Percentiles rank a stretch among this genome's conserved stretches.
Conservation (phyloP, 139 green algal genomes). For the Chlorella sp. region DNA sequence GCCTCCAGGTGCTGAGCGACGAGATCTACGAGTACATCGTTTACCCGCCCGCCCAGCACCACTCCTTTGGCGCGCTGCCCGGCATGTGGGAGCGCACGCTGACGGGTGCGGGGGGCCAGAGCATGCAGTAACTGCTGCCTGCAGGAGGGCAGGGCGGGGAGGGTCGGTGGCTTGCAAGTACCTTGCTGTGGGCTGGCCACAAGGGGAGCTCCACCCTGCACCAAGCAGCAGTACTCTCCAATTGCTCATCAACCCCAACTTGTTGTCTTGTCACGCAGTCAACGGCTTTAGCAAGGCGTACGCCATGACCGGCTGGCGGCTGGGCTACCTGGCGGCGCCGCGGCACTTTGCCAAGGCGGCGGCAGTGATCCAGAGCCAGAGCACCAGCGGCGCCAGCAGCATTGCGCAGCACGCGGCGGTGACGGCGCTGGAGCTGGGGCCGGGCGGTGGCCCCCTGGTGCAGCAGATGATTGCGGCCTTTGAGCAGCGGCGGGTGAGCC, state of each 20-base stretch:
- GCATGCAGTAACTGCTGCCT: no score
- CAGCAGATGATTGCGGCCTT: constrained; percentile 89
- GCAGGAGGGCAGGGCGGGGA: not conserved
- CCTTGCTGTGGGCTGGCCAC: no score
- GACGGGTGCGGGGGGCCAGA: constrained; percentile 50
- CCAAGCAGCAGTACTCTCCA: no score
- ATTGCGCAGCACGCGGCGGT: constrained; percentile 91
- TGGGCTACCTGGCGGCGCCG: constrained; percentile 97
- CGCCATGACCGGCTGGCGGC: constrained; percentile 90
- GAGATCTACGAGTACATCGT: constrained; percentile 88
- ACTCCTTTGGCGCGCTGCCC: constrained; percentile 82
- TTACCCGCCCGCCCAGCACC: constrained; percentile 87
- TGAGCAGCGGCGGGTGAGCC: constrained; percentile 55
- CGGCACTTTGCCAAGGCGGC: constrained; percentile 79
- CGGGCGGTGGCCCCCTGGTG: constrained; percentile 74
- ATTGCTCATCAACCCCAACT: no score
- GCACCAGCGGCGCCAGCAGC: constrained; percentile 80
- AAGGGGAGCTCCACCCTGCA: no score
- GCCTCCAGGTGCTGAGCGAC: constrained; percentile 66
- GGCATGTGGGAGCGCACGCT: constrained; percentile 95
- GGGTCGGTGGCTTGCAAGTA: no score
- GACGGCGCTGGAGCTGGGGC: constrained; percentile 86
- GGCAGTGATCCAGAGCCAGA: constrained; percentile 91
- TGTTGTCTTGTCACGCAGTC: no score
- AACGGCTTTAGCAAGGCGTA: constrained; percentile 98